phyloP scores from a whole-genome alignment of 2,329 filamentous ascomycete species.

The Penicillium sp. region DNA sequence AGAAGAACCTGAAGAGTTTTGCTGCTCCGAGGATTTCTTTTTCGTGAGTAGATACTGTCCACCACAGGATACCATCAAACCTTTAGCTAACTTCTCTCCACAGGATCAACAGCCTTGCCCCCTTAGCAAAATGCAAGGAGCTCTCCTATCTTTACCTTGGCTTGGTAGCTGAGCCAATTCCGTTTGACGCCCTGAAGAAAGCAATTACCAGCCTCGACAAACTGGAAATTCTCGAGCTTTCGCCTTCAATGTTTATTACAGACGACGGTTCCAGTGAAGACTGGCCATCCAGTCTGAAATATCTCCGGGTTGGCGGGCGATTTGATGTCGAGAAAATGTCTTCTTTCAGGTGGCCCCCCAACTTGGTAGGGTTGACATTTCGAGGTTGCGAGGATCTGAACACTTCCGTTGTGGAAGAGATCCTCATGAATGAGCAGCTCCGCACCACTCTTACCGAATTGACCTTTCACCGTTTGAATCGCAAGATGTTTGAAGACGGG shows the following conservation, averaged over 20 bases:
- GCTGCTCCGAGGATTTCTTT: slow-evolving; percentile 58
- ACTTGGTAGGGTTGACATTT: background rate
- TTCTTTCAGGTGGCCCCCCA: slow-evolving; percentile 9
- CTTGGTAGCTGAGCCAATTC: slow-evolving; percentile 51
- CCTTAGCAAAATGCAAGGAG: slow-evolving; percentile 53
- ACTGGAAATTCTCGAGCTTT: slow-evolving; percentile 47
- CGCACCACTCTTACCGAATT: background rate
- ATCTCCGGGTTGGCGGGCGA: slow-evolving; percentile 3
- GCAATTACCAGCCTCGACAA: slow-evolving; percentile 47
- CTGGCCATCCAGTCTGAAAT: slow-evolving; percentile 6
- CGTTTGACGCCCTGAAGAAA: slow-evolving; percentile 49
- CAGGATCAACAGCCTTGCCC: slow-evolving; percentile 54
- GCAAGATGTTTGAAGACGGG: background rate
- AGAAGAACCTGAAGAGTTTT: slow-evolving; percentile 52
- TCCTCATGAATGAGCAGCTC: slow-evolving; percentile 5
- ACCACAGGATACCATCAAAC: background rate
- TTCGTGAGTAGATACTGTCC: slow-evolving; percentile 37
- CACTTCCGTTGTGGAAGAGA: background rate
- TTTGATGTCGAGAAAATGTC: background rate
- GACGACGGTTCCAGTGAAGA: background rate
- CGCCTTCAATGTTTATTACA: slow-evolving; percentile 6
- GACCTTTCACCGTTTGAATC: background rate
- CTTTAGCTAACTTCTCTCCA: background rate
- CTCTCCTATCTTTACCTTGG: slow-evolving; percentile 52
- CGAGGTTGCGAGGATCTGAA: background rate